These are phyloP conservation scores for Astrothelium subdiscretum DNA, from an alignment of 495 filamentous ascomycete genomes.

Conservation along the genomic window DNA sequence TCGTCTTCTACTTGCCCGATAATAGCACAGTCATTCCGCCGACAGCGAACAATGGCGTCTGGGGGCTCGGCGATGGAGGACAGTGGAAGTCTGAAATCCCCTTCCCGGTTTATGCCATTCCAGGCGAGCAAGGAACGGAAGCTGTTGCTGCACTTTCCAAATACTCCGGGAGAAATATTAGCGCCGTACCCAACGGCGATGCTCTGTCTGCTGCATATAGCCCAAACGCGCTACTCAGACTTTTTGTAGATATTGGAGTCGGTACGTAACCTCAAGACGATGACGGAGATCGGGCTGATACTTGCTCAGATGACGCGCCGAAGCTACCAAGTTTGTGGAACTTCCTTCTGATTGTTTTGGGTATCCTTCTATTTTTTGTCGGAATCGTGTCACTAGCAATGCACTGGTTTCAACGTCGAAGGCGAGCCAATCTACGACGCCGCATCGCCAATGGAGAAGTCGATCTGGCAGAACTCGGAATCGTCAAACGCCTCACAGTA, in stretches of 20 bases:
- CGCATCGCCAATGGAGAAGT: slow-evolving; percentile 65
- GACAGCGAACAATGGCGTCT: slow-evolving; percentile 40
- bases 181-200: slow-evolving; percentile 43
- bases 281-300: slow-evolving; percentile 10
- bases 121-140: slow-evolving; percentile 58
- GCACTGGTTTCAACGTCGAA: slow-evolving; percentile 58
- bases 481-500: slow-evolving; percentile 56
- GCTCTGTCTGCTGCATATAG: slow-evolving; percentile 38
- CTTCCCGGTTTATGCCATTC: slow-evolving; percentile 78
- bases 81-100: slow-evolving; percentile 51
- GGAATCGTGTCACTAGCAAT: slow-evolving; percentile 54
- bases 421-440: slow-evolving; percentile 51
- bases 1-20: slow-evolving; percentile 65
- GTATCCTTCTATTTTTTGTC: slow-evolving; percentile 54
- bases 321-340: slow-evolving; percentile 64
- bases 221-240: slow-evolving; percentile 34
- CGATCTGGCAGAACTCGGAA: slow-evolving; percentile 67
- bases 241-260: slow-evolving; percentile 53
- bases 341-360: slow-evolving; percentile 71
- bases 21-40: slow-evolving; percentile 50
- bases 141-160: slow-evolving; percentile 38
- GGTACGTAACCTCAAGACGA: slow-evolving; percentile 33
- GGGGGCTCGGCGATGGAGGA: slow-evolving; percentile 53
- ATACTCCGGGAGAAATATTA: slow-evolving; percentile 62
- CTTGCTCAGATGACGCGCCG: slow-evolving; percentile 24